Evolutionary conservation across 108 stramenopile genomes (phyloP).

Genomic region (Bacterosira constricta): DNA sequence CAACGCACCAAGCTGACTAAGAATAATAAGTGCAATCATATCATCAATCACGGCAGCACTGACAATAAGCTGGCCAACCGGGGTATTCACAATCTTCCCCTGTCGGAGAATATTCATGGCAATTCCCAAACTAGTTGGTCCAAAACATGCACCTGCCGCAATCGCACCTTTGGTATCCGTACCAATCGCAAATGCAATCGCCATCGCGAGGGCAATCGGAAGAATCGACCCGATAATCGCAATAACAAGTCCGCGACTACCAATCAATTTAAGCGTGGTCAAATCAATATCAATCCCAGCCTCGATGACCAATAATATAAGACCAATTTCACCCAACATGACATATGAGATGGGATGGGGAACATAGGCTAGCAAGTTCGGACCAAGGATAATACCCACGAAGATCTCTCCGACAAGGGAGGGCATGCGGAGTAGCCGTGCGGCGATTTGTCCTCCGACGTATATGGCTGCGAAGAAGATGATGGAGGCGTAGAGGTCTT

Average conservation of each 20-base stretch:
- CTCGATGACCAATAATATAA: constrained; percentile 76
- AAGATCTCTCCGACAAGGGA: constrained; percentile 80
- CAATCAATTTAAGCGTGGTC: constrained; percentile 76
- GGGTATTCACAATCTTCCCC: constrained; percentile 78
- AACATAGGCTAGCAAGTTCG: constrained; percentile 60
- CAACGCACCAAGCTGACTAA: constrained; percentile 69
- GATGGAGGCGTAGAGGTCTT: constrained; percentile 68
- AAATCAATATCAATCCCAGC: constrained; percentile 87
- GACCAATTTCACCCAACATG: constrained; percentile 78
- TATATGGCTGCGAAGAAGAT: constrained; percentile 73
- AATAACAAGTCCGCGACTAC: constrained; percentile 71
- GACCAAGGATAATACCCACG: constrained; percentile 78
- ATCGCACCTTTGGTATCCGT: constrained; percentile 56
- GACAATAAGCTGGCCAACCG: constrained; percentile 85
- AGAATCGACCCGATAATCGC: constrained; percentile 78
- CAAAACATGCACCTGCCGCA: constrained; percentile 78
- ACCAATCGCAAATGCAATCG: constrained; percentile 59
- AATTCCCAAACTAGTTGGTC: constrained; percentile 82
- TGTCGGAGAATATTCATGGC: constrained; percentile 73
- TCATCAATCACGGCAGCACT: constrained; percentile 87
- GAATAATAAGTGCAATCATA: constrained; percentile 82
- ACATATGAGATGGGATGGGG: constrained; percentile 75
- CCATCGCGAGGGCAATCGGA: constrained; percentile 74
- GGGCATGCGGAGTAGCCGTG: constrained; percentile 66
- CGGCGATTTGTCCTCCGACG: constrained; percentile 52